Conservation (phyloP, 805 yeast species). For the Metschnikowia cerradonensis region DNA sequence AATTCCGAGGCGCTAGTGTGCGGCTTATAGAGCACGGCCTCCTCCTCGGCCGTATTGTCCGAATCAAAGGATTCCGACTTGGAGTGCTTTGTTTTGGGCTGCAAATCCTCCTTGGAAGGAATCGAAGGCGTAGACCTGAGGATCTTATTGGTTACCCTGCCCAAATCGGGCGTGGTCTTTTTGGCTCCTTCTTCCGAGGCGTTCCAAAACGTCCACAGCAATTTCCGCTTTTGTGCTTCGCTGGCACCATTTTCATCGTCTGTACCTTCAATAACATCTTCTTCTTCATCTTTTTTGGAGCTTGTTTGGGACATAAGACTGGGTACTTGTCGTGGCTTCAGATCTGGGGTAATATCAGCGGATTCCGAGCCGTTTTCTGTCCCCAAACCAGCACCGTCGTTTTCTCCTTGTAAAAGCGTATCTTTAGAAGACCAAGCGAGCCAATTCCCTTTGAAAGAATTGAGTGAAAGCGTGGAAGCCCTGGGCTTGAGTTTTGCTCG, state of each 20-base stretch:
- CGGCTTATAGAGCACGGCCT: conserved; percentile 43
- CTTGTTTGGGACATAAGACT: conserved; percentile 10
- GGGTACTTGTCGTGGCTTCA: conserved; percentile 1
- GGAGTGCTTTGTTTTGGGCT: conserved; percentile 5
- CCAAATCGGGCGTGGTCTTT: conserved; percentile 3
- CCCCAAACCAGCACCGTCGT: background rate
- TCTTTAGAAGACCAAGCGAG: conserved; percentile 22
- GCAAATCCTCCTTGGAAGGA: conserved; percentile 18
- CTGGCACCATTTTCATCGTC: background rate
- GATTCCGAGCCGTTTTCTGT: background rate
- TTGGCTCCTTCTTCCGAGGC: conserved; percentile 4
- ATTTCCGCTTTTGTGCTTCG: conserved; percentile 17
- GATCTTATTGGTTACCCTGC: conserved; percentile 27
- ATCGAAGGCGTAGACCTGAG: conserved; percentile 29
- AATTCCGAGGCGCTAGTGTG: conserved; percentile 39
- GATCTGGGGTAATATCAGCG: background rate
- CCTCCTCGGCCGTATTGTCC: conserved; percentile 21
- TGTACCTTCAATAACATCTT: conserved; percentile 13
- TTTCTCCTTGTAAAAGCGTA: background rate
- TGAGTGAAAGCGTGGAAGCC: conserved; percentile 22
- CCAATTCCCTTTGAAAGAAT: conserved; percentile 21
- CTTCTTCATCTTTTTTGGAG: conserved; percentile 7
- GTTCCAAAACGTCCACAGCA: conserved; percentile 39
- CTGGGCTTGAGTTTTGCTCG: conserved; percentile 12
- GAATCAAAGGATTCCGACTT: conserved; percentile 8